Percentiles rank a stretch among this genome's conserved stretches.
These are phyloP conservation scores for Xylaria curta DNA, from an alignment of 495 filamentous ascomycete genomes.

Conservation along the genomic window DNA sequence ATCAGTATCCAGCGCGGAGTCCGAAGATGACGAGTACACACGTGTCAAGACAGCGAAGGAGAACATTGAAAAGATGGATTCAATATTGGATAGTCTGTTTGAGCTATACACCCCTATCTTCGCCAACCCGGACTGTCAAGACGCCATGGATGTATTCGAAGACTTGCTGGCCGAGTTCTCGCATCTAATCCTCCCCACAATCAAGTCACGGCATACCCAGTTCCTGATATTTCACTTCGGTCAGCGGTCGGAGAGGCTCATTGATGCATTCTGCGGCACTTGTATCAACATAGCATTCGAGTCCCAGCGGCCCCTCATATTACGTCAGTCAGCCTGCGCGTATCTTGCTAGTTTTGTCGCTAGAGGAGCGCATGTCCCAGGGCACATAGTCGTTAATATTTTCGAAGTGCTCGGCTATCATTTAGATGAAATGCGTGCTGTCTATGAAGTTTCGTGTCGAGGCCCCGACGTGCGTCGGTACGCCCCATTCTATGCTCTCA, in stretches of 20 bases:
- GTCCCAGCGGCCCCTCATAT: slow-evolving; percentile 64
- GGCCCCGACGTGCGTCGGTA: slow-evolving; percentile 87
- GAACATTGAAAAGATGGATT: slow-evolving; percentile 89
- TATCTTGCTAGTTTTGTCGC: slow-evolving; percentile 95
- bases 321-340: slow-evolving; percentile 83
- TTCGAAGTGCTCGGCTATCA: slow-evolving; percentile 77
- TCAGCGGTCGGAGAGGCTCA: slow-evolving; percentile 73
- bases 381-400: slow-evolving; percentile 75
- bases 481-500: slow-evolving; percentile 82
- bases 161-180: slow-evolving; percentile 82
- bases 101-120: slow-evolving; percentile 77
- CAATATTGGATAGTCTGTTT: slow-evolving; percentile 89
- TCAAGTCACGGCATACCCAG: slow-evolving; percentile 84
- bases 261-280: slow-evolving; percentile 79
- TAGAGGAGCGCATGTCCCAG: slow-evolving; percentile 77
- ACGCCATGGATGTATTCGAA: slow-evolving; percentile 64
- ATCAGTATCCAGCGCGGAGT: slow-evolving; percentile 57
- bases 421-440: slow-evolving; percentile 68
- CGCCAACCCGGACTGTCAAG: slow-evolving; percentile 54
- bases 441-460: slow-evolving; percentile 70
- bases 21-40: slow-evolving; percentile 51
- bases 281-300: slow-evolving; percentile 62
- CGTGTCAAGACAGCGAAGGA: slow-evolving; percentile 69
- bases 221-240: slow-evolving; percentile 95
- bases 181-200: slow-evolving; percentile 84